Percentiles rank a stretch among this genome's conserved stretches.
phyloP scores from a whole-genome alignment of 225 moss, liverwort and hornwort species.

The Pseudisothecium myosuroides region DNA sequence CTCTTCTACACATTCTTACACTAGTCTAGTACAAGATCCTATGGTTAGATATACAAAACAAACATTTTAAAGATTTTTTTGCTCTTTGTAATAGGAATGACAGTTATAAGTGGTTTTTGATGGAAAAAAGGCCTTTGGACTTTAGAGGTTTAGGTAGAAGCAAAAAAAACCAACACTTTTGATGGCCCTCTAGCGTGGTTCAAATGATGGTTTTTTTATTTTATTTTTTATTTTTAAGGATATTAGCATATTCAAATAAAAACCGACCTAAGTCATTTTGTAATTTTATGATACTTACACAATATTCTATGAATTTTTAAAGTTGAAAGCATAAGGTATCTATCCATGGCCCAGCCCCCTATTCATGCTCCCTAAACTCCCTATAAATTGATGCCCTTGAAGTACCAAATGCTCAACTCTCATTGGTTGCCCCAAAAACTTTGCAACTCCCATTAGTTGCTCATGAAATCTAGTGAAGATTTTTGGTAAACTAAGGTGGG shows the following conservation, averaged over 20 bases:
- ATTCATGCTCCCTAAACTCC: background rate
- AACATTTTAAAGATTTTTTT: too few species aligned
- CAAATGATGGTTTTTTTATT: background rate
- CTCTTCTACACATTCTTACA: too few species aligned
- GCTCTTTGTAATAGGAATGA: too few species aligned
- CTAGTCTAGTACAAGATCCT: too few species aligned
- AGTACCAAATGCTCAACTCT: background rate
- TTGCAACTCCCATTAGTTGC: too few species aligned
- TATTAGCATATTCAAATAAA: background rate
- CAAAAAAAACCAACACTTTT: background rate
- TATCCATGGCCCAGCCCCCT: accelerated
- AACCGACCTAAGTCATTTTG: background rate
- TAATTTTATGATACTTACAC: background rate
- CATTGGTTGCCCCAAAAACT: too few species aligned
- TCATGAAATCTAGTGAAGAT: background rate
- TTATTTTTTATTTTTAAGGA: too few species aligned
- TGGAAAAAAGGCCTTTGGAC: too few species aligned
- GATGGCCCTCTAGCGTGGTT: background rate
- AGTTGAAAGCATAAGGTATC: background rate
- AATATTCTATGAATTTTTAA: background rate
- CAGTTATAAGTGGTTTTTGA: too few species aligned
- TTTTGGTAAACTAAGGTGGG: background rate
- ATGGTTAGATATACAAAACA: too few species aligned
- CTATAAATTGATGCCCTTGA: background rate
- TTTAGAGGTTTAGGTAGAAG: too few species aligned